phyloP scores from a whole-genome alignment of 306 rosid species.

The Casuarina glauca region DNA sequence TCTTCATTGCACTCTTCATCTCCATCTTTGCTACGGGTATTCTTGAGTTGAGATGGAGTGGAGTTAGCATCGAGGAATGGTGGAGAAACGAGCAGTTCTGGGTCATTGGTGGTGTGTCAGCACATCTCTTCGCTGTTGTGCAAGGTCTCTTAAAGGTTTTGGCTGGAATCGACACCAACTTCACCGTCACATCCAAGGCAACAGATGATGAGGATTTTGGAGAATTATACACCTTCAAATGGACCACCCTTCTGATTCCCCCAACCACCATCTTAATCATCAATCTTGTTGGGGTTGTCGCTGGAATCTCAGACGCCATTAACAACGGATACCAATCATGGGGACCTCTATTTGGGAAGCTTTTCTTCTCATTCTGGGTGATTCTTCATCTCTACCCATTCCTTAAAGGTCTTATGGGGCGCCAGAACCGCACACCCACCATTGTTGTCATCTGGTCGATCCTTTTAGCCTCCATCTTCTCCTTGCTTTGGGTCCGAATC shows the following conservation, averaged over 20 bases:
- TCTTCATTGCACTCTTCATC: constrained; percentile 75
- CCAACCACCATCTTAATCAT: constrained; percentile 89
- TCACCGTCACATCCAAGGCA: constrained; percentile 90
- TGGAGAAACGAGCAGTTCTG: constrained; percentile 99
- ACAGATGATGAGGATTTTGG: constrained; percentile 88
- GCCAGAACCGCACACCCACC: constrained; percentile 96
- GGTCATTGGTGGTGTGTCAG: constrained; percentile 98
- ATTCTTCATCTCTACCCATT: constrained; percentile 93
- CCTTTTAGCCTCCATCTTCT: constrained; percentile 92
- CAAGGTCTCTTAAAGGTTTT: constrained; percentile 92
- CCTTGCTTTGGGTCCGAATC: constrained; percentile 93
- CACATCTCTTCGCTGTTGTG: constrained; percentile 82
- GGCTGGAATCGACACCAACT: constrained; percentile 89
- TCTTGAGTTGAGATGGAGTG: constrained; percentile 97
- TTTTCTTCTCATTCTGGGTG: constrained; percentile 96
- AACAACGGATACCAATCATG: constrained; percentile 91
- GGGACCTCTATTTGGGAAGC: constrained; percentile 98
- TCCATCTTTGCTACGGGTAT: constrained; percentile 87
- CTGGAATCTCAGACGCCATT: constrained; percentile 94
- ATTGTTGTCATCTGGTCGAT: constrained; percentile 95
- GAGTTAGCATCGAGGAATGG: constrained; percentile 98
- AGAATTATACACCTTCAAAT: constrained; percentile 73
- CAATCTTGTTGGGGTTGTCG: constrained; percentile 92
- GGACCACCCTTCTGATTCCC: constrained; percentile 95
- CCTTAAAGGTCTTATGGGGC: constrained; percentile 97